Percentiles rank a stretch among this genome's conserved stretches.
phyloP scores from a whole-genome alignment of 768 basidiomycete species.

The Auricularia sp. region DNA sequence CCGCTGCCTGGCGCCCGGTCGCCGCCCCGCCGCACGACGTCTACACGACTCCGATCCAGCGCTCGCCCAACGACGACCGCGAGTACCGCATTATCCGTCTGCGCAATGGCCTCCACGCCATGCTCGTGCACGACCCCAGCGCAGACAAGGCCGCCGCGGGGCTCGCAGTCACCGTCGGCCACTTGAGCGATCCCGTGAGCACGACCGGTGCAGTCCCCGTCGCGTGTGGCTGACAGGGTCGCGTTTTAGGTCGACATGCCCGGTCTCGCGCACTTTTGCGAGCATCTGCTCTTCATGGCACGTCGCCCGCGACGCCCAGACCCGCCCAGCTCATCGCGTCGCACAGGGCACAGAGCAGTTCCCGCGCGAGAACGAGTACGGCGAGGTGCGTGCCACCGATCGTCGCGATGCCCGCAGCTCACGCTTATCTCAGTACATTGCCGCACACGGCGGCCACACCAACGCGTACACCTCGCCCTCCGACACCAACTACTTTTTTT shows the following conservation, averaged over 20 bases:
- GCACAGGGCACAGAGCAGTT: slow-evolving; percentile 72
- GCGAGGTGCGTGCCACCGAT: slow-evolving; percentile 41
- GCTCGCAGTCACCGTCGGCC: slow-evolving; percentile 89
- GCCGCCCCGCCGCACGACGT: slow-evolving; percentile 14
- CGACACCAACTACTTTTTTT: slow-evolving; percentile 86
- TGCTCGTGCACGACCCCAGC: slow-evolving; percentile 71
- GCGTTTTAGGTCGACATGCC: slow-evolving; percentile 67
- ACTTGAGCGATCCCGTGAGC: slow-evolving; percentile 82
- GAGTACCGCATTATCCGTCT: slow-evolving; percentile 74
- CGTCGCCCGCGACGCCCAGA: slow-evolving; percentile 15
- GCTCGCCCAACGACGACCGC: slow-evolving; percentile 69
- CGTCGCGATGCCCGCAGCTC: neutral
- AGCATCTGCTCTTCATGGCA: slow-evolving; percentile 94
- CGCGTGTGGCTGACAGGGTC: neutral
- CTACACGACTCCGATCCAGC: slow-evolving; percentile 52
- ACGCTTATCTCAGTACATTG: slow-evolving; percentile 23
- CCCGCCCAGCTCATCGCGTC: neutral
- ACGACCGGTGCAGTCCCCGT: neutral
- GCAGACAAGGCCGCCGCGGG: slow-evolving; percentile 94
- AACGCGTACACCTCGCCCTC: slow-evolving; percentile 91
- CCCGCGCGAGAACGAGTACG: slow-evolving; percentile 91
- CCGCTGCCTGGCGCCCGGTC: neutral
- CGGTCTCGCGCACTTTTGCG: slow-evolving; percentile 90
- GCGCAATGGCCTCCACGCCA: slow-evolving; percentile 82
- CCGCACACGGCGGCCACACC: slow-evolving; percentile 52